A percentile compares a stretch with the other conserved stretches of the same genome.
These are phyloP conservation scores for Chlorella sp. DNA, from an alignment of 139 green algal species.

Conservation along the genomic window DNA sequence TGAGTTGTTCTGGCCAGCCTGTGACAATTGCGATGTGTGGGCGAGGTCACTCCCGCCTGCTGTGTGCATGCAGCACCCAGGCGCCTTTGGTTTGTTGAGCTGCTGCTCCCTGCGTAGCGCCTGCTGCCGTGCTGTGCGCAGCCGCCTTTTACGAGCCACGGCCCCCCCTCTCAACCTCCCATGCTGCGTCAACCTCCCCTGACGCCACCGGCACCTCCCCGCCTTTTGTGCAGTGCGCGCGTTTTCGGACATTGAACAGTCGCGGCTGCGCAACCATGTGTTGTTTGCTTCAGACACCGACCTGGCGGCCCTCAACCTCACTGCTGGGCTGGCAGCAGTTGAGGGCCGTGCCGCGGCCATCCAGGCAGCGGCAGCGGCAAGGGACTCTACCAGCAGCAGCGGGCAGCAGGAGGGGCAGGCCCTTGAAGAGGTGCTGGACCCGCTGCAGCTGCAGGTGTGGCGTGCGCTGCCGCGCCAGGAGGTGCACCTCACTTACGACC, in stretches of 20 bases:
- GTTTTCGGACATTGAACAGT: conserved; percentile 18
- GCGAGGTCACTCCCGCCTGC: too few species aligned
- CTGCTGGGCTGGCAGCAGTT: not conserved
- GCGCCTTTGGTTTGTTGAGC: too few species aligned
- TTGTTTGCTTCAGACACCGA: conserved; percentile 28
- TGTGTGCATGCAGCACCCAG: too few species aligned
- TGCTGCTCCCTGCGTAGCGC: too few species aligned
- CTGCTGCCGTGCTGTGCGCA: too few species aligned
- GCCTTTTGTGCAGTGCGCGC: conserved; percentile 5
- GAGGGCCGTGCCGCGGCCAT: not conserved
- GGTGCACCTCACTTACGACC: conserved; percentile 12
- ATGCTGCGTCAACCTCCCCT: too few species aligned
- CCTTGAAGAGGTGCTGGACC: not conserved
- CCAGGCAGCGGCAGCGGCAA: not conserved
- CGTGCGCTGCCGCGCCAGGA: not conserved
- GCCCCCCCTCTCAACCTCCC: too few species aligned
- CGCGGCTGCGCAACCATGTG: conserved; percentile 28
- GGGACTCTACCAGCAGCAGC: not conserved
- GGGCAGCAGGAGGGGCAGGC: not conserved
- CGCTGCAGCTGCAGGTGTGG: conserved; percentile 18
- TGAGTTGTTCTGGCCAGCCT: too few species aligned
- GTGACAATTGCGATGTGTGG: too few species aligned
- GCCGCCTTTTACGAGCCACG: too few species aligned
- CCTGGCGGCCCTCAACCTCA: conserved; percentile 13
- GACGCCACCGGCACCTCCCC: not conserved